These are phyloP conservation scores for Elongisporangium senticosum DNA, from an alignment of 352 stramenopile species.

Conservation along the genomic window DNA sequence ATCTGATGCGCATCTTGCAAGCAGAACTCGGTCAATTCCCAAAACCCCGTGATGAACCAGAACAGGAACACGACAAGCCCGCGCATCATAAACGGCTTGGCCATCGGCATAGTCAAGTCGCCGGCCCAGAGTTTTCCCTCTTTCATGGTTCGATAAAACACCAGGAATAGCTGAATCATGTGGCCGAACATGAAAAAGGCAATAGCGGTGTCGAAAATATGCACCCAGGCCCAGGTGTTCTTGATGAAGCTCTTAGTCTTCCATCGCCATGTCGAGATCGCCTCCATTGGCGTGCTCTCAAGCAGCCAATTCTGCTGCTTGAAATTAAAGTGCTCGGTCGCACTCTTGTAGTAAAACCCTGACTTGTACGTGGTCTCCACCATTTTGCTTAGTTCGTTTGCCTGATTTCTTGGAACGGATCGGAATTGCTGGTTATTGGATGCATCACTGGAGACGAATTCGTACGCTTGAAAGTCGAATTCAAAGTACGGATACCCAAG, in stretches of 20 bases:
- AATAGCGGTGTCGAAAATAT: neutral
- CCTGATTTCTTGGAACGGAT: neutral
- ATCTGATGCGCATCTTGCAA: neutral
- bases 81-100: neutral
- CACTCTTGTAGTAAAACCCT: neutral
- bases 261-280: neutral
- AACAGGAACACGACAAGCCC: neutral
- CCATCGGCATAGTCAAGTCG: neutral
- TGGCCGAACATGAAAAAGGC: neutral
- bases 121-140: neutral
- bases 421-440: neutral
- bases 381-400: neutral
- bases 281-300: neutral
- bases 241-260: neutral
- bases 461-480: neutral
- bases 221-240: neutral
- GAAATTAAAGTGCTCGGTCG: neutral
- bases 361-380: neutral
- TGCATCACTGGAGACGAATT: neutral
- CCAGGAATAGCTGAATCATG: neutral
- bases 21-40: neutral
- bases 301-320: neutral
- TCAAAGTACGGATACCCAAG: neutral
- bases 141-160: neutral
- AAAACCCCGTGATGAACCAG: neutral